A percentile compares a stretch with the other conserved stretches of the same genome.
Evolutionary conservation across 345 rosid species (phyloP).

Genomic region (Brassica carinata): DNA sequence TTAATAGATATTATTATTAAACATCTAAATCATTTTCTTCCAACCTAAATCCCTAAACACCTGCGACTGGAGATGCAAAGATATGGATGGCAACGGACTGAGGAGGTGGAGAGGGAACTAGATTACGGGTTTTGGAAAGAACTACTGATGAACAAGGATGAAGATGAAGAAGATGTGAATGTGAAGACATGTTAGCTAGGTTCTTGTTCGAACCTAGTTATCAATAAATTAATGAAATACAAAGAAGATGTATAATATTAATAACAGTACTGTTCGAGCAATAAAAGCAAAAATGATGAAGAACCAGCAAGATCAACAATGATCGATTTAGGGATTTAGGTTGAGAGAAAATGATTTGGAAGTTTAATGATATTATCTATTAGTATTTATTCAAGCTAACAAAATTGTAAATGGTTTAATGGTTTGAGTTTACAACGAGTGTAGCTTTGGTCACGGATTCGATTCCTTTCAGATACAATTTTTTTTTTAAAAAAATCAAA

Average conservation of each 20-base stretch:
- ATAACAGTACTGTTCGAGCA: not conserved
- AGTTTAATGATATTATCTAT: too few species aligned
- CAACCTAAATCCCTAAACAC: too few species aligned
- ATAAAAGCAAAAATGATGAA: not conserved
- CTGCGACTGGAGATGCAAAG: constrained; percentile 74
- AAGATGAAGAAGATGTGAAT: constrained; percentile 45
- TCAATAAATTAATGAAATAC: not conserved
- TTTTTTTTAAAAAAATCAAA: too few species aligned
- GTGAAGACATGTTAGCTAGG: constrained; percentile 56
- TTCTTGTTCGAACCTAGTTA: constrained; percentile 41
- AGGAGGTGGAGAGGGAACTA: constrained; percentile 42
- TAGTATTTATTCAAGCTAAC: too few species aligned
- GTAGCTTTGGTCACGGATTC: too few species aligned
- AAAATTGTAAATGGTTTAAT: too few species aligned
- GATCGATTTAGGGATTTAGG: too few species aligned
- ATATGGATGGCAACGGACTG: constrained; percentile 42
- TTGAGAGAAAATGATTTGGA: too few species aligned
- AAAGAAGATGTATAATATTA: not conserved
- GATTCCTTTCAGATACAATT: too few species aligned
- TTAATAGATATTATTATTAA: too few species aligned
- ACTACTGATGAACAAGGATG: not conserved
- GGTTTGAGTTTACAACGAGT: too few species aligned
- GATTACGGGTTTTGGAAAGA: constrained; percentile 76
- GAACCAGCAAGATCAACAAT: not conserved
- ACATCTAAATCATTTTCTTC: too few species aligned